Base-by-base conservation (phyloP, 176 grass and related monocot genomes). In the Triticum monococcum region DNA sequence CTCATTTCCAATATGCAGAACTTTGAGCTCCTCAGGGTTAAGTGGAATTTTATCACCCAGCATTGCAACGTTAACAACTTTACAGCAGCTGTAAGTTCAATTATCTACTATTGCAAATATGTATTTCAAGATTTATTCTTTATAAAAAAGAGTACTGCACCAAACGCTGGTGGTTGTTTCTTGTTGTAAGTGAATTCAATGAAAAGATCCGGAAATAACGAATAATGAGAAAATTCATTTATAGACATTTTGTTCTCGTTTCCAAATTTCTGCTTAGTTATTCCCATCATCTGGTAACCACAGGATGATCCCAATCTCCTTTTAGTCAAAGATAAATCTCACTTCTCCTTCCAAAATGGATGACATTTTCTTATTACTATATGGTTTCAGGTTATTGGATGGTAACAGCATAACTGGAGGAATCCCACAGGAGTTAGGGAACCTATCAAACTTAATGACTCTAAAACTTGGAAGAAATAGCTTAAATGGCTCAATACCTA, bases 401-500 rank as follows among this genome's bases (percentile, higher is more conserved):
- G 88, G 59, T 67, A 98, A 98, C 65, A 86, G 68, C 83, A 95
- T 98, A 88, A 93, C 90, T 60, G 96, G 96, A 77, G 85, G 41
- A 81, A 95, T 98, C 87, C 96, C 96, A 46, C 77, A 65, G 31
- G 84, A 92, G 72, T 83, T 92, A 38, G 96, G 96, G 48, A 92
- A 92, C 74, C 32, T 98, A 62, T 91, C 88, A 79, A 92, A 85
- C 72, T 93, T 98, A 87, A 89, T 52, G 74, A 92, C 73, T 40
- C 81, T 98, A 81, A 90, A 86, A 38, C 83, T 98, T 68, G 89
- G 68, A 89, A 64, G 79, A 70, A 98, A 98, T 61, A 38, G 23
- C 57, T 81, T 98, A 86, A 92, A 37, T 88, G 96, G 96, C 46
- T 64, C 89, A 4, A 98, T 98, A 82, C 96, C 96, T 24, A 78